These are phyloP conservation scores for Aspergillus fructus DNA, from an alignment of 2,329 filamentous ascomycete genomes.

Conservation along the genomic window DNA sequence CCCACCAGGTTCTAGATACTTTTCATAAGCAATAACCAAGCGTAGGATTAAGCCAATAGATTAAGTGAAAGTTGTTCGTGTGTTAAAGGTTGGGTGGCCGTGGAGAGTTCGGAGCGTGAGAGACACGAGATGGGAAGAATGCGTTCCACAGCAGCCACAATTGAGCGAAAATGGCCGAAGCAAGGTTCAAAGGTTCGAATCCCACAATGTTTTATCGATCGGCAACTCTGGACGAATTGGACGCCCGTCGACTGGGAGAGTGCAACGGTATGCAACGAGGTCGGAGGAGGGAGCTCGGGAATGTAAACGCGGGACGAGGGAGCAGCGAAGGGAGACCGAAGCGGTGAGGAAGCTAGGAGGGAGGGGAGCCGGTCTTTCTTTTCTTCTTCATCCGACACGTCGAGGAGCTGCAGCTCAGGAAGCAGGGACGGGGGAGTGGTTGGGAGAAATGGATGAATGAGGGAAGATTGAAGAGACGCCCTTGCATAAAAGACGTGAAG, in stretches of 20 bases:
- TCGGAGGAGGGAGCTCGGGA: constrained; percentile 25
- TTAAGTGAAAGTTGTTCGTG: neutral
- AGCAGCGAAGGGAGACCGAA: constrained; percentile 14
- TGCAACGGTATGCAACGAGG: constrained; percentile 27
- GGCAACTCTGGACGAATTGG: constrained; percentile 16
- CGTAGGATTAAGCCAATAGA: constrained; percentile 1
- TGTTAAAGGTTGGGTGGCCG: neutral
- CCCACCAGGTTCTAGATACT: constrained; percentile 26
- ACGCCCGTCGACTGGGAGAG: constrained; percentile 35
- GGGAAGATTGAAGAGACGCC: constrained; percentile 24
- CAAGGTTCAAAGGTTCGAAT: constrained; percentile 10
- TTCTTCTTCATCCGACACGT: constrained; percentile 10
- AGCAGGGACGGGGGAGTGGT: constrained; percentile 17
- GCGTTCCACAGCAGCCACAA: constrained; percentile 5
- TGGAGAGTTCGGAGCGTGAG: neutral
- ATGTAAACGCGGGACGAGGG: constrained; percentile 26
- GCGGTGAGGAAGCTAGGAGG: constrained; percentile 18
- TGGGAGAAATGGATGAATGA: constrained; percentile 17
- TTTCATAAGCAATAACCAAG: constrained; percentile 30
- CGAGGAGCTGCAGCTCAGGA: constrained; percentile 17
- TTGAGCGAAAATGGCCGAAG: constrained; percentile 12
- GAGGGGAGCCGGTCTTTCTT: constrained; percentile 12
- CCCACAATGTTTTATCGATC: constrained; percentile 14
- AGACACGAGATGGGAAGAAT: neutral
- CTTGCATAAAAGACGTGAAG: constrained; percentile 33